Conservation (phyloP, 345 rosid species). For the Pistacia vera region DNA sequence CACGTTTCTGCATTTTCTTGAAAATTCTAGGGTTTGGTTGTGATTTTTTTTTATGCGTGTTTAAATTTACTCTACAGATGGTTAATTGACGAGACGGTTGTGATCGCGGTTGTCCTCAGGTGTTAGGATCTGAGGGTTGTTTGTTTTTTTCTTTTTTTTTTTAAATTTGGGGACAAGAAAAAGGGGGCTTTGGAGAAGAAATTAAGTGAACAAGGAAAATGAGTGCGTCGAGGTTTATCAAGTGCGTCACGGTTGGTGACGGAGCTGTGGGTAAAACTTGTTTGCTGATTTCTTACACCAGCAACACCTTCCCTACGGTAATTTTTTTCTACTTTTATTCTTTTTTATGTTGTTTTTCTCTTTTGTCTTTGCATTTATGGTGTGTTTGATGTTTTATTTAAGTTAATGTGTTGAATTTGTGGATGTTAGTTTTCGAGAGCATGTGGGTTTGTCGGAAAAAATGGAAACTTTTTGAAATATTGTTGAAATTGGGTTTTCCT, state of each 20-base stretch:
- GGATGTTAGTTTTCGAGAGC: not conserved
- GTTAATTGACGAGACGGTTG: slow-evolving; percentile 28
- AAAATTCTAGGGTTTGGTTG: not conserved
- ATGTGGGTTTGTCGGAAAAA: not conserved
- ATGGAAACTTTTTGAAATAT: slow-evolving; percentile 6
- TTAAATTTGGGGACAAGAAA: slow-evolving; percentile 9
- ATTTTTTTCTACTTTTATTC: not conserved
- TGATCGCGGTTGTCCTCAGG: slow-evolving; percentile 26
- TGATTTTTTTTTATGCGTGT: slow-evolving; percentile 8
- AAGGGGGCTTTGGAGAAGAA: not conserved
- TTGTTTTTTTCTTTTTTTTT: not conserved
- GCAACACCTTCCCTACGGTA: slow-evolving; percentile 87
- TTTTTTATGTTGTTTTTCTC: not conserved
- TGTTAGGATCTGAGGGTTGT: slow-evolving; percentile 39
- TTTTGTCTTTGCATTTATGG: not conserved
- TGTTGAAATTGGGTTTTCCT: not conserved
- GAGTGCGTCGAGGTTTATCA: slow-evolving; percentile 87
- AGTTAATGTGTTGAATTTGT: not conserved
- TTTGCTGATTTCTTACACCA: slow-evolving; percentile 83
- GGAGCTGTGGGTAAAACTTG: slow-evolving; percentile 92
- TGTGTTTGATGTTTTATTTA: not conserved
- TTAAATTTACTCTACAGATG: slow-evolving; percentile 29
- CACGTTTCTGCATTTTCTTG: not conserved
- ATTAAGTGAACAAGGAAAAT: slow-evolving; percentile 28
- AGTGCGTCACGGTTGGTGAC: slow-evolving; percentile 90